These are phyloP conservation scores for Penicillium parvum DNA, from an alignment of 495 filamentous ascomycete genomes.

Conservation along the genomic window DNA sequence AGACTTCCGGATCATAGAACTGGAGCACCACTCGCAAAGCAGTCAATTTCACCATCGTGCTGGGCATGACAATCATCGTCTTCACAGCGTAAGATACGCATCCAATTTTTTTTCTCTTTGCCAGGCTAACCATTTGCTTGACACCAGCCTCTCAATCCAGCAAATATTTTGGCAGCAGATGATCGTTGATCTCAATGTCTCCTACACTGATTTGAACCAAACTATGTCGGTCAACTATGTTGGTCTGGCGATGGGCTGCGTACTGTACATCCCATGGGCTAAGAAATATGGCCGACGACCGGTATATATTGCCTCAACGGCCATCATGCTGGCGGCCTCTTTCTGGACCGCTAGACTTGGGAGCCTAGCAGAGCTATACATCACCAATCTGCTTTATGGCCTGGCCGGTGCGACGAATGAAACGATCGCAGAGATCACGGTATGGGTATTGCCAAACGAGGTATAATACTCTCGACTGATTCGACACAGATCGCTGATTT, in stretches of 20 bases:
- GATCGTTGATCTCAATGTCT: constrained; percentile 26
- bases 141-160: constrained; percentile 28
- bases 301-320: constrained; percentile 29
- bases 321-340: constrained; percentile 27
- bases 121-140: background rate
- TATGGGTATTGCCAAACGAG: background rate
- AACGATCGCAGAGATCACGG: constrained; percentile 33
- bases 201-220: constrained; percentile 25
- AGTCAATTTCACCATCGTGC: constrained; percentile 28
- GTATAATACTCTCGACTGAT: background rate
- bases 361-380: constrained; percentile 25
- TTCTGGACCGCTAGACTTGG: constrained; percentile 27
- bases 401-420: constrained; percentile 35
- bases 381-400: constrained; percentile 28
- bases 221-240: constrained; percentile 33
- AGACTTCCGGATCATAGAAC: constrained; percentile 17
- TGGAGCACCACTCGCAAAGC: constrained; percentile 31
- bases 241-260: constrained; percentile 28
- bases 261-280: constrained; percentile 32
- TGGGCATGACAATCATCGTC: constrained; percentile 28
- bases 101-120: background rate
- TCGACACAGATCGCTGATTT: constrained; percentile 32
- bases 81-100: constrained; percentile 29
- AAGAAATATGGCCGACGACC: constrained; percentile 34
- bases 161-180: constrained; percentile 36